Percentiles rank a stretch among this genome's conserved stretches.
Conservation (phyloP, 495 filamentous ascomycete genomes). For the Aspergillus leporis region DNA sequence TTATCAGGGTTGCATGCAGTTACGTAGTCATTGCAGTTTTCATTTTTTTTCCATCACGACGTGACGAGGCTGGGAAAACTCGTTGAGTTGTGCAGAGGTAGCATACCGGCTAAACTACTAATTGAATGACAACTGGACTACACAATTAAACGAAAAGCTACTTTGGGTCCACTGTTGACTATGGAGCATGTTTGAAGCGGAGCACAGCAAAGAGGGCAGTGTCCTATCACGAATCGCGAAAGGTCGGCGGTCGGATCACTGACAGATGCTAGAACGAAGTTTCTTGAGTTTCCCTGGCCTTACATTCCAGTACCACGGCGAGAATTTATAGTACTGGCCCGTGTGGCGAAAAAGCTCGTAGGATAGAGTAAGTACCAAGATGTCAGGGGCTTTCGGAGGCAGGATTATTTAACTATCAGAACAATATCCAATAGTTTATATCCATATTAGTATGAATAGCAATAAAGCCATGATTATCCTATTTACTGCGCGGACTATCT, state of each 20-base stretch:
- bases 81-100: too few relatives aligned
- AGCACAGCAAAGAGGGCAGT: neutral
- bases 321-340: neutral
- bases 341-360: neutral
- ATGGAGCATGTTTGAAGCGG: neutral
- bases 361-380: neutral
- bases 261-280: neutral
- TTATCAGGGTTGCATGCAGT: neutral
- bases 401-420: neutral
- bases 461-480: neutral
- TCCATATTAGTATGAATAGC: neutral
- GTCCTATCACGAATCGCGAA: neutral
- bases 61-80: too few relatives aligned
- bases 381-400: neutral
- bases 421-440: too few relatives aligned
- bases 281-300: neutral
- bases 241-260: neutral
- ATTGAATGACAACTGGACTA: neutral
- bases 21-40: neutral
- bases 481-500: neutral
- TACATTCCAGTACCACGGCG: neutral
- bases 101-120: too few relatives aligned
- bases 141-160: neutral
- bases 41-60: neutral
- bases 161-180: neutral